Evolutionary conservation across 257 asterid genomes (phyloP).

Genomic region (Nicotiana paniculata): DNA sequence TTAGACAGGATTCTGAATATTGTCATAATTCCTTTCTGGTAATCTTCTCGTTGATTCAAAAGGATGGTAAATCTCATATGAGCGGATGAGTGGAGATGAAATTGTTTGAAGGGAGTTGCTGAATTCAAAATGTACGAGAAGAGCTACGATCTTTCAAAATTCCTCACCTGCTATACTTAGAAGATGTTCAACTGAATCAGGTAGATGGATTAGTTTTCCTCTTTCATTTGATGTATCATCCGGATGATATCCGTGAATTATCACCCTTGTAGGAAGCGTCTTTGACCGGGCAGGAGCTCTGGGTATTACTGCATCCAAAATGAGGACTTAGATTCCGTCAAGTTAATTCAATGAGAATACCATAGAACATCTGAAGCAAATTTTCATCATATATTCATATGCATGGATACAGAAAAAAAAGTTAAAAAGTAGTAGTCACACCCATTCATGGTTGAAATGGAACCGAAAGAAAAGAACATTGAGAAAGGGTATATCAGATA

Average conservation of each 20-base stretch:
- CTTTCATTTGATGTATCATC: slow-evolving; percentile 40
- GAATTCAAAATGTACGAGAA: not conserved
- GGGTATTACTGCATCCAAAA: slow-evolving; percentile 31
- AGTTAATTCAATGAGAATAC: not conserved
- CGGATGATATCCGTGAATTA: slow-evolving; percentile 84
- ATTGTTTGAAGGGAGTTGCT: not conserved
- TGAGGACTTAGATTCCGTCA: not conserved
- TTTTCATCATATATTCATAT: not conserved
- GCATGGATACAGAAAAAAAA: not conserved
- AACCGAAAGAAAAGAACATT: too few species aligned
- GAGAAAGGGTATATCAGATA: too few species aligned
- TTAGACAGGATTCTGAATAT: not conserved
- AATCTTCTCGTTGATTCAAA: too few species aligned
- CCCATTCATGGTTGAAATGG: too few species aligned
- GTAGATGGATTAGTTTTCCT: slow-evolving; percentile 71
- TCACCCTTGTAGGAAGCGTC: slow-evolving; percentile 46
- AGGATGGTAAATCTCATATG: not conserved
- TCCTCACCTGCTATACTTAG: slow-evolving; percentile 57
- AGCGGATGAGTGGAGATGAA: not conserved
- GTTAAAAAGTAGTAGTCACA: not conserved
- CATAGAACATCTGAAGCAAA: not conserved
- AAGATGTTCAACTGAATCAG: slow-evolving; percentile 62
- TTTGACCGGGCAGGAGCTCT: slow-evolving; percentile 20
- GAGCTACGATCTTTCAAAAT: not conserved
- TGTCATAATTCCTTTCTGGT: too few species aligned